phyloP scores from a whole-genome alignment of 1,284 basidiomycete genomes.

The Wallemia mellicola region DNA sequence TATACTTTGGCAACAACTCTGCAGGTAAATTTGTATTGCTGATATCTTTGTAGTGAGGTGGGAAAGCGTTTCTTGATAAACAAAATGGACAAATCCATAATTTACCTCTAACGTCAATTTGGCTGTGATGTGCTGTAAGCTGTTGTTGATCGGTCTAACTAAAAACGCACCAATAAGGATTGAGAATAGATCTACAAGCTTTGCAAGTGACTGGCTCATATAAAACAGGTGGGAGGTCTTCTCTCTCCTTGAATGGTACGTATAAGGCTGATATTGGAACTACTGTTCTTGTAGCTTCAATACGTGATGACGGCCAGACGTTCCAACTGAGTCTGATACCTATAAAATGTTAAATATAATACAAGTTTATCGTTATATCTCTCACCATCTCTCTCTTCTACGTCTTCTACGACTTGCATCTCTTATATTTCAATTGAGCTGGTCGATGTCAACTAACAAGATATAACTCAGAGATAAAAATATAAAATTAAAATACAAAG shows the following conservation, averaged over 20 bases:
- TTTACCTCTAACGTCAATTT: slow-evolving; percentile 93
- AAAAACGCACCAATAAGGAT: slow-evolving; percentile 60
- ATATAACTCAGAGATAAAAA: neutral
- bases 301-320: slow-evolving; percentile 86
- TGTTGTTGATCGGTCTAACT: slow-evolving; percentile 1
- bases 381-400: neutral
- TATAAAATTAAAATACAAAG: neutral
- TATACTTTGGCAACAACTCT: slow-evolving; percentile 89
- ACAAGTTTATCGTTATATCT: neutral
- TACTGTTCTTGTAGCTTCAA: slow-evolving; percentile 90
- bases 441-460: neutral
- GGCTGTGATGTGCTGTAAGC: slow-evolving; percentile 23
- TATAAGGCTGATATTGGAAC: slow-evolving; percentile 96
- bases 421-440: neutral
- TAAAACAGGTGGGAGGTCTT: slow-evolving; percentile 79
- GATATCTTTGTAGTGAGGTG: slow-evolving; percentile 96
- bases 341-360: slow-evolving; percentile 12
- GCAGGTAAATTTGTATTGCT: slow-evolving; percentile 86
- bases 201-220: slow-evolving; percentile 99
- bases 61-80: slow-evolving; percentile 82
- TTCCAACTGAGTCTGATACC: slow-evolving; percentile 88
- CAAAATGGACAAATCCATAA: slow-evolving; percentile 99
- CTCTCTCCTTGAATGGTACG: slow-evolving; percentile 76
- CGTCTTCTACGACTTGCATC: neutral
- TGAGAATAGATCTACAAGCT: slow-evolving; percentile 84